Conservation (phyloP, 2,329 filamentous ascomycete species). For the Calonectria ilicicola region DNA sequence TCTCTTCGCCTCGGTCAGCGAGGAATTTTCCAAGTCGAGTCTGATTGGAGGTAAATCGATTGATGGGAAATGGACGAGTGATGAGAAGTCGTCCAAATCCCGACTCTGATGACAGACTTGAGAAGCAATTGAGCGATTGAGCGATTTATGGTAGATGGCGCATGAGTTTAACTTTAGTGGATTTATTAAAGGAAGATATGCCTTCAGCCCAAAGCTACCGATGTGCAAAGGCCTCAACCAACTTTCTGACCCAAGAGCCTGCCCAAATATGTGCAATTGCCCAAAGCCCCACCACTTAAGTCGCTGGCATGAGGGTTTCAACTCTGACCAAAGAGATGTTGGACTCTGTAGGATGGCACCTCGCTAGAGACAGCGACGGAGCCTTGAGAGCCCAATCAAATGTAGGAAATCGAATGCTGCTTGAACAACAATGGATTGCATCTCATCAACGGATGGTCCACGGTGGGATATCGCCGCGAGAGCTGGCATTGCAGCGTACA, state of each 20-base stretch:
- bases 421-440: neutral
- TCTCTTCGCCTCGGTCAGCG: neutral
- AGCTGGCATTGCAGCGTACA: neutral
- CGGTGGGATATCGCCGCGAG: neutral
- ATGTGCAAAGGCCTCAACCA: no score
- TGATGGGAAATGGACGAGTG: neutral
- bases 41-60: neutral
- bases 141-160: no score
- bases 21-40: neutral
- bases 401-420: neutral
- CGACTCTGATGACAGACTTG: neutral
- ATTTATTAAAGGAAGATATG: no score
- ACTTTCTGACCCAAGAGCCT: neutral
- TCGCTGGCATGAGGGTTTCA: neutral
- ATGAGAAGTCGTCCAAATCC: neutral
- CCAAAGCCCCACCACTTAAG: neutral
- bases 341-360: neutral
- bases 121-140: neutral
- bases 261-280: neutral
- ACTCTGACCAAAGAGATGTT: neutral
- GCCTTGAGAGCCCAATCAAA: neutral
- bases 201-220: no score
- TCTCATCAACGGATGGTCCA: neutral
- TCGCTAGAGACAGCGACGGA: neutral
- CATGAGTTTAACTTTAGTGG: no score